phyloP scores from a whole-genome alignment of 1,139 yeast genomes.

The Wickerhamiella infanticola region DNA sequence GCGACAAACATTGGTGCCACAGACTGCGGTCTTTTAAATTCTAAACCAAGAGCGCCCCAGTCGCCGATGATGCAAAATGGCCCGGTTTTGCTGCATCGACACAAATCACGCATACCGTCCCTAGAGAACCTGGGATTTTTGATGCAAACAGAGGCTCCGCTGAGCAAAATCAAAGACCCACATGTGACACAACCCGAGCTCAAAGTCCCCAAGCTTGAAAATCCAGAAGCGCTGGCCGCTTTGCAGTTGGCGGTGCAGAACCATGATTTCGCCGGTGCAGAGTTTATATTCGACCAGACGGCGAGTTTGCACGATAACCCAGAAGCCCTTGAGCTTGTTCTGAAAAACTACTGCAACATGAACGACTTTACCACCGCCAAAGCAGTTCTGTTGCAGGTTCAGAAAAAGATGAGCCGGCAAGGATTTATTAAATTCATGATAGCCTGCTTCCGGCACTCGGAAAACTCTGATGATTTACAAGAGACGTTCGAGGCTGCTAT shows the following conservation, averaged over 20 bases:
- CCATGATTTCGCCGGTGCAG: slow-evolving; percentile 4
- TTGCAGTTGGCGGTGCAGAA: background rate
- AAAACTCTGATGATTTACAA: slow-evolving; percentile 7
- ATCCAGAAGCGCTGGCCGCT: background rate
- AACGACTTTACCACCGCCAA: slow-evolving; percentile 13
- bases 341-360: slow-evolving; percentile 8
- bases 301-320: slow-evolving; percentile 9
- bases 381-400: slow-evolving; percentile 10
- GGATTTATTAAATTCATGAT: slow-evolving; percentile 10
- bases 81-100: background rate
- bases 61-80: background rate
- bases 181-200: background rate
- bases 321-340: slow-evolving; percentile 7
- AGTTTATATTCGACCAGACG: slow-evolving; percentile 3
- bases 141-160: background rate
- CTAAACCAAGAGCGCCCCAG: background rate
- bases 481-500: slow-evolving; percentile 5
- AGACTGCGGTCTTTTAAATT: background rate
- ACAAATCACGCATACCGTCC: background rate
- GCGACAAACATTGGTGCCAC: background rate
- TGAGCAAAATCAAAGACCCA: background rate
- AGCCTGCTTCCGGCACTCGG: slow-evolving; percentile 7
- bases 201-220: background rate
- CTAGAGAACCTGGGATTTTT: background rate
- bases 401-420: slow-evolving; percentile 5